Evolutionary conservation across 805 yeast species (phyloP).

Genomic region (Suhomyces sp.): DNA sequence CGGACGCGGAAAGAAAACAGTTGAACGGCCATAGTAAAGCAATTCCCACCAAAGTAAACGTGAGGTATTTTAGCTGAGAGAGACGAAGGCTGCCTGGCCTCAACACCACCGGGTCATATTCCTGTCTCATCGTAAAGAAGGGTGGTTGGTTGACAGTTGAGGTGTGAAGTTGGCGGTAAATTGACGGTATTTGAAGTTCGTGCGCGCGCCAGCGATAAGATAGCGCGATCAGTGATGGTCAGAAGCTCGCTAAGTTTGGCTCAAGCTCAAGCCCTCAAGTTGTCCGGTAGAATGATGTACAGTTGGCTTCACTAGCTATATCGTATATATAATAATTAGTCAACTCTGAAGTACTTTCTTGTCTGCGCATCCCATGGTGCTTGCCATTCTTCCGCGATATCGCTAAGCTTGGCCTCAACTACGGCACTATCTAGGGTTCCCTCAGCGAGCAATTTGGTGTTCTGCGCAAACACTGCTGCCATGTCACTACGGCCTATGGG

Average conservation of each 20-base stretch:
- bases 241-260: too few species aligned
- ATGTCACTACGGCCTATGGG: slow-evolving; percentile 1
- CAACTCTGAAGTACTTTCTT: slow-evolving; percentile 8
- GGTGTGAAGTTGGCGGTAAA: background rate
- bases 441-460: slow-evolving; percentile 2
- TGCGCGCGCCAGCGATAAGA: background rate
- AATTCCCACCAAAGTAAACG: slow-evolving; percentile 69
- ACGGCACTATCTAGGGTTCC: slow-evolving; percentile 3
- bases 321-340: too few species aligned
- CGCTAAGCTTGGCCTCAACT: slow-evolving; percentile 4
- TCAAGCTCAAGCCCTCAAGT: too few species aligned
- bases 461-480: background rate
- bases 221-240: background rate
- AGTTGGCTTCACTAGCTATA: too few species aligned
- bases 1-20: slow-evolving; percentile 80
- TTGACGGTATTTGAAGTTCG: background rate
- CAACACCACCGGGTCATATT: slow-evolving; percentile 22
- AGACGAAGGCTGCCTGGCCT: slow-evolving; percentile 15
- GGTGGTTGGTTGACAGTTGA: background rate
- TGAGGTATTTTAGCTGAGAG: slow-evolving; percentile 44
- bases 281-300: too few species aligned
- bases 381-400: slow-evolving; percentile 8
- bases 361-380: slow-evolving; percentile 3
- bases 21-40: slow-evolving; percentile 97
- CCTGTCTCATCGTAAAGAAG: slow-evolving; percentile 1